Percentiles rank a stretch among this genome's conserved stretches.
Evolutionary conservation across 352 stramenopile species (phyloP).

Genomic region (Thalassiosira delicatula): DNA sequence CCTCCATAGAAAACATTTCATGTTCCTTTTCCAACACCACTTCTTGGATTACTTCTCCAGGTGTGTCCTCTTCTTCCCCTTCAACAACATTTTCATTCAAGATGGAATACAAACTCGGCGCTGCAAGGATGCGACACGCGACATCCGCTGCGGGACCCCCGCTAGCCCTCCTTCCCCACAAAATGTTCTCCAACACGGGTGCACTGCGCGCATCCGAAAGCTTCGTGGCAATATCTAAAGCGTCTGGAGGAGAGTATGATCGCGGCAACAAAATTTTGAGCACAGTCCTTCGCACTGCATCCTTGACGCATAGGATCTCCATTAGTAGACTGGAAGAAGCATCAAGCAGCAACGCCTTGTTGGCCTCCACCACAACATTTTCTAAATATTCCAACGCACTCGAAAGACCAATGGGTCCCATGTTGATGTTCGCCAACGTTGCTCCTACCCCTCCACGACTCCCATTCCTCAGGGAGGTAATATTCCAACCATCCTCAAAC

Average conservation of each 20-base stretch:
- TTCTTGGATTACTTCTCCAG: no score
- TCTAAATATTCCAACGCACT: slow-evolving; percentile 49
- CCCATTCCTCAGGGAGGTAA: background rate
- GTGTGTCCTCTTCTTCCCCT: background rate
- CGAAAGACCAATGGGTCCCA: slow-evolving; percentile 23
- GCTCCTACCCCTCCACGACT: no score
- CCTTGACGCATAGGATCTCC: slow-evolving; percentile 47
- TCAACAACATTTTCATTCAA: slow-evolving; percentile 29
- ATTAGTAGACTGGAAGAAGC: slow-evolving; percentile 1
- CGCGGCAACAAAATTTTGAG: slow-evolving; percentile 52
- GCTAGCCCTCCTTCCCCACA: background rate
- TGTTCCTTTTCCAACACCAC: no score
- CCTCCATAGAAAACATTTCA: no score
- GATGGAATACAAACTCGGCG: slow-evolving; percentile 27
- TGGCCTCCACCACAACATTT: slow-evolving; percentile 28
- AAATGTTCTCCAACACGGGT: slow-evolving; percentile 21
- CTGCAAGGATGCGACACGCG: slow-evolving; percentile 15
- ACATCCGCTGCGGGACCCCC: slow-evolving; percentile 19
- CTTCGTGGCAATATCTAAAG: slow-evolving; percentile 29
- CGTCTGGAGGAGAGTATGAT: slow-evolving; percentile 37
- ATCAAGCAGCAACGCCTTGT: slow-evolving; percentile 21
- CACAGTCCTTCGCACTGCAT: slow-evolving; percentile 42
- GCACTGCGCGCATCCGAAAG: slow-evolving; percentile 37
- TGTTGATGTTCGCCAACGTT: slow-evolving; percentile 38
- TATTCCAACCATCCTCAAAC: slow-evolving; percentile 44